A percentile compares a stretch with the other conserved stretches of the same genome.
Evolutionary conservation across 2,329 filamentous ascomycete species (phyloP).

Genomic region (Paracoccidioides brasiliensis): DNA sequence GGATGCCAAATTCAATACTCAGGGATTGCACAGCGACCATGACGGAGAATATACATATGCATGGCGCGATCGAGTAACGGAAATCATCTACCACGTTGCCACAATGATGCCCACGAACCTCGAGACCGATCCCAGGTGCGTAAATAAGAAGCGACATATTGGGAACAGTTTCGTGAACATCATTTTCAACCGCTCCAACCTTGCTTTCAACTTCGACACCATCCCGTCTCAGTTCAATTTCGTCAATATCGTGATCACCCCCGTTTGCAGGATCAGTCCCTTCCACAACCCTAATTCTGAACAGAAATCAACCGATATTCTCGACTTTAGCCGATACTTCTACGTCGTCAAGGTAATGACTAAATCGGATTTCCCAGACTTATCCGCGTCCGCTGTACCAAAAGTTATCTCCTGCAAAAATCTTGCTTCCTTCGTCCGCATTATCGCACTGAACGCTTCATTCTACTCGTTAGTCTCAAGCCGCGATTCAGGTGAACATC

Average conservation of each 20-base stretch:
- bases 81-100: constrained; percentile 89
- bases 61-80: constrained; percentile 89
- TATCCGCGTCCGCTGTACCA: constrained; percentile 76
- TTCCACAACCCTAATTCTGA: constrained; percentile 10
- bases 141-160: constrained; percentile 84
- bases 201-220: constrained; percentile 76
- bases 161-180: constrained; percentile 98
- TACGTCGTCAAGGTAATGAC: constrained; percentile 85
- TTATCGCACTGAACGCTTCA: constrained; percentile 82
- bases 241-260: constrained; percentile 91
- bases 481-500: constrained; percentile 58
- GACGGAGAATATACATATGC: constrained; percentile 85
- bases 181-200: constrained; percentile 92
- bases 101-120: constrained; percentile 94
- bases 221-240: constrained; percentile 94
- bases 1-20: constrained; percentile 79
- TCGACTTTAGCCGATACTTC: constrained; percentile 40
- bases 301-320: constrained; percentile 9
- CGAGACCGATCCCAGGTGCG: constrained; percentile 60
- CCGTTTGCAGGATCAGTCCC: constrained; percentile 42
- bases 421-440: constrained; percentile 71
- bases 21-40: constrained; percentile 70
- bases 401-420: constrained; percentile 79
- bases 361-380: constrained; percentile 76
- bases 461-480: constrained; percentile 90